Evolutionary conservation across 257 asterid genomes (phyloP), one percentile per base, ranked within the genome.

Genomic region (Linderniella brevidens): DNA sequence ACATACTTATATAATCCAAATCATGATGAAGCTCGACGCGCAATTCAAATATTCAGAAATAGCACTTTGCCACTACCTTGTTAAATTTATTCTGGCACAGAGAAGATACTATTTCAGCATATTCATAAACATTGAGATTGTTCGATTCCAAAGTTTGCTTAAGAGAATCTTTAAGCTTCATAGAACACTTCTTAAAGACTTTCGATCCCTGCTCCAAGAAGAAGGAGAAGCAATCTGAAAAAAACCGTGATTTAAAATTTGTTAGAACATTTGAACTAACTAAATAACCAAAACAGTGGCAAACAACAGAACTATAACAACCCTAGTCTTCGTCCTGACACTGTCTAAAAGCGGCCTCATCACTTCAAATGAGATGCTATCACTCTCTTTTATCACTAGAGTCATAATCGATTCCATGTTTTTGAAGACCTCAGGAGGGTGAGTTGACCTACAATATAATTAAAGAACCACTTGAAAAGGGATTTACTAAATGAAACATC

Each of bases 311-410:
- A 16, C 6, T 25, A 6, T 25, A 25, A 54, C 14, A 59, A 69
- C 84, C 92, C 67, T 62, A 50, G 63, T 74, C 36, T 61, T 64
- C 75, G 49, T 73, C 59, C 62, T 74, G 41, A 74, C 76, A 67
- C 77, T 71, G 41, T 45, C 60, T 52, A 80, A 57, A 59, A 80
- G 77, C 49, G 72, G 74, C 40, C 50, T 63, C 50, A 77, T 62
- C 51, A 80, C 75, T 53, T 71, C 78, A 38, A 53, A 19, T 54
- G 92, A 64, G 58, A 80, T 54, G 29, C 19, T 68, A 44, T 74
- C 75, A 56, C 62, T 72, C 61, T 80, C 80, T 54, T 67, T 58
- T 56, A 80, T 68, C 40, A 69, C 72, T 54, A 55, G 8, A 42
- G 70, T 64, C 80, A 80, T 74, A 49, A 71, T 68, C 41, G 37